A percentile compares a stretch with the other conserved stretches of the same genome.
Evolutionary conservation across 1,139 yeast genomes (phyloP).

Genomic region (Saccharomyces uvarum): DNA sequence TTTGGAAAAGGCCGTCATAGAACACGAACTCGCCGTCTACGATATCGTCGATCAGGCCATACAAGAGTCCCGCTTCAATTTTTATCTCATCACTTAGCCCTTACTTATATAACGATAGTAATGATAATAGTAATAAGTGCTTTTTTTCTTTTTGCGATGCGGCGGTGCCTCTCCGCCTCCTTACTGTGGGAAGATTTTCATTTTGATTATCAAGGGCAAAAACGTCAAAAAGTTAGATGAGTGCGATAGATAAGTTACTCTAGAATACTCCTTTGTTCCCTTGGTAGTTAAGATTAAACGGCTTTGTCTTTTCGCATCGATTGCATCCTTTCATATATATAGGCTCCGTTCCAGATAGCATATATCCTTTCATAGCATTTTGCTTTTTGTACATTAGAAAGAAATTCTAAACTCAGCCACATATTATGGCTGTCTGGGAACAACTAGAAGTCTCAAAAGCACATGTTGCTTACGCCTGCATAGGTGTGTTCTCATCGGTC

Average conservation of each 20-base stretch:
- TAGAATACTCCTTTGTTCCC: not conserved
- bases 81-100: conserved; percentile 12
- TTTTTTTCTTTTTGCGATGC: not conserved
- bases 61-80: conserved; percentile 19
- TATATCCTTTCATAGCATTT: not conserved
- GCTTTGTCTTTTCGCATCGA: not conserved
- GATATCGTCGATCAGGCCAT: conserved; percentile 13
- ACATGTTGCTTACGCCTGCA: conserved; percentile 87
- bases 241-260: not conserved
- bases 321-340: not conserved
- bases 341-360: not conserved
- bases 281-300: not conserved
- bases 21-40: conserved; percentile 15
- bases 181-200: conserved; percentile 12
- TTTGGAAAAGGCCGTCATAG: conserved; percentile 23
- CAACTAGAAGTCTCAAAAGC: conserved; percentile 44
- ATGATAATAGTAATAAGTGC: not conserved
- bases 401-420: not conserved
- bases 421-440: conserved; percentile 32
- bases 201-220: not conserved
- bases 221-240: not conserved
- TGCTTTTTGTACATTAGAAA: not conserved
- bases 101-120: conserved; percentile 8
- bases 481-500: conserved; percentile 80
- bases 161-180: conserved; percentile 11